Conservation (phyloP, 768 basidiomycete species). For the Xerocomus spinulosus region DNA sequence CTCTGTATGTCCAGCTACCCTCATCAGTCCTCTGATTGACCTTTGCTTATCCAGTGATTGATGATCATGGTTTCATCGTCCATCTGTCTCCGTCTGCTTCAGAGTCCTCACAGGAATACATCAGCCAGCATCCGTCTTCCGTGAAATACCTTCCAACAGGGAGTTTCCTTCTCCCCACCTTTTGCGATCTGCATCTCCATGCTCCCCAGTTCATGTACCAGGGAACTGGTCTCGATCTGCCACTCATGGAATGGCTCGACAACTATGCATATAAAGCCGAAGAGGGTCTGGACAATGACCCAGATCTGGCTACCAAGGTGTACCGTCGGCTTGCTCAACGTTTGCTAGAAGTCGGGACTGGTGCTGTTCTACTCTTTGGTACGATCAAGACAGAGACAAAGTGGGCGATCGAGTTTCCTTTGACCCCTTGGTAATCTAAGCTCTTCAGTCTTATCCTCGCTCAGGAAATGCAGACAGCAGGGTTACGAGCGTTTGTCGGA, state of each 20-base stretch:
- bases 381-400: conserved; percentile 82
- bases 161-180: conserved; percentile 73
- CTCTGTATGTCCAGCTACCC: conserved; percentile 35
- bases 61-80: conserved; percentile 45
- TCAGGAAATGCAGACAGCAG: conserved; percentile 61
- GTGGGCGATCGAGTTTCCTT: conserved; percentile 38
- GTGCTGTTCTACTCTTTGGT: conserved; percentile 74
- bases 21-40: conserved; percentile 2
- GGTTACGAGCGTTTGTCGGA: conserved; percentile 79
- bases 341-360: conserved; percentile 72
- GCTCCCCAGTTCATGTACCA: conserved; percentile 88
- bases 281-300: conserved; percentile 62
- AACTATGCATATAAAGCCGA: conserved; percentile 82
- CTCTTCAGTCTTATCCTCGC: conserved; percentile 68
- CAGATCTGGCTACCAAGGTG: conserved; percentile 55
- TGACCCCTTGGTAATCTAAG: not conserved
- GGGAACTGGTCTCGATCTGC: conserved; percentile 80
- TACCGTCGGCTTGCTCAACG: conserved; percentile 63
- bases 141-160: conserved; percentile 41
- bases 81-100: conserved; percentile 41
- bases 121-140: conserved; percentile 18
- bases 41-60: conserved; percentile 23
- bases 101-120: conserved; percentile 32
- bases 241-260: conserved; percentile 81
- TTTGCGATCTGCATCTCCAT: conserved; percentile 81